Evolutionary conservation across 75 land plant species (phyloP), one percentile per base, ranked within the genome.

Genomic region (Cryptomeria japonica): DNA sequence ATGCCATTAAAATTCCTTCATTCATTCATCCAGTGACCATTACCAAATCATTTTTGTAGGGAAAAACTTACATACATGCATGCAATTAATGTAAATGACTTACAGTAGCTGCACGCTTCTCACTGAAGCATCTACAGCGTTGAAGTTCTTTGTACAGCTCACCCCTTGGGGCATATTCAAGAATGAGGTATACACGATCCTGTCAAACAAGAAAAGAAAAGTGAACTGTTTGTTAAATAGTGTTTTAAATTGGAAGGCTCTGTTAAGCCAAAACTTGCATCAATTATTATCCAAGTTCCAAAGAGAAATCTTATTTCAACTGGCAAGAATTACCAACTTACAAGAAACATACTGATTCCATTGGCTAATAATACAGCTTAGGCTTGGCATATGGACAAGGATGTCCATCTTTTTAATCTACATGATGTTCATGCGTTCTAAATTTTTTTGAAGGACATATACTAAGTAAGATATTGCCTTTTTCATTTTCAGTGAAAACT

Each of bases 161-260:
- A 15, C 93, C 93, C 73, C 84, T 91, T 11, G 93, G 92, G 72
- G 93, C 93, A 90, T 92, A 92, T 87, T 92, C 93, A 3, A 92
- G 82, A 56, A 92, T 90, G 5, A 92, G 87, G 84, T 88, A 92
- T 12, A 92, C 93, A 22, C 93, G 49, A 28, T 47, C 87, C 93
- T 92, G 92, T 28, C 7, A 25, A 86, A 53, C 14, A 87, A 68
- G 10, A 86, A 32, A 72, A 37, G 84, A 80, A 6, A 87, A 25
- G 28, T 84, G 41, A 86, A 34, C 49, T 53, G 8, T 39, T 80
- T 25, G 42, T 80, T 42, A 80, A 38, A 39, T 36, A 80, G 25
- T 6, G 46, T 19, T 38, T 42, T n/a, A 15, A 38, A 2, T 6
- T 80, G 46, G 42, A 18, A 80, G 25, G 25, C 28, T 39, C 46